Evolutionary conservation across 805 yeast species (phyloP), one percentile per base, ranked within the genome.

Genomic region (Zygotorulaspora florentina): DNA sequence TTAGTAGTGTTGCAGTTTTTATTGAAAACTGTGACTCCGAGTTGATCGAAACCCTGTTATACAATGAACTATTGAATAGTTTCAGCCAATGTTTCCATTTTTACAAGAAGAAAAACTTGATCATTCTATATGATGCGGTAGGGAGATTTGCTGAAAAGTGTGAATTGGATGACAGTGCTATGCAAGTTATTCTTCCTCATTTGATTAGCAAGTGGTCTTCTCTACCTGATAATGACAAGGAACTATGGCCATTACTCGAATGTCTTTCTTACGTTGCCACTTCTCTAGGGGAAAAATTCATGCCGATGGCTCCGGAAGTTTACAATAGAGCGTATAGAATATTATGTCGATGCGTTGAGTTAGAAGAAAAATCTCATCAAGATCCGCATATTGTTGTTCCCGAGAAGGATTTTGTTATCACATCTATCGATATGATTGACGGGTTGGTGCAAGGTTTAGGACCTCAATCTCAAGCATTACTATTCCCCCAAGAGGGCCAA

Each of bases 241-340:
- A 82, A 56, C 67, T 91, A 53, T 88, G 97, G 91, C 95, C 97
- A 5, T 72, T 93, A 52, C 69, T 93, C 48, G 98, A 91, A 65
- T 90, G 98, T 67, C 76, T 93, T 78, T 87, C 96, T 3, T 80
- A 89, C 15, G 85, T 93, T 28, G 95, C 97, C 10, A 89, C 96
- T 1, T 77, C 89, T 2, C 68, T 90, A 48, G 95, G 96, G 17
- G 87, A 85, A 51, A 64, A 77, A 23, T 91, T 91, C 70, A 86
- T 89, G 6, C 96, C 95, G 5, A 88, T 81, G 71, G 97, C 98
- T 0, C 75, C 84, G 9, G 85, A 90, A 7, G 91, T 90, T 9
- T 93, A 87, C 62, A 77, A 77, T 57, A 74, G 98, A 54, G 87
- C 95, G 1, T 68, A 81, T 42, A 73, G 80, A 45, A 86, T 93